A percentile compares a stretch with the other conserved stretches of the same genome.
Evolutionary conservation across 805 yeast genomes (phyloP).

Genomic region (Ogataea allantospora): DNA sequence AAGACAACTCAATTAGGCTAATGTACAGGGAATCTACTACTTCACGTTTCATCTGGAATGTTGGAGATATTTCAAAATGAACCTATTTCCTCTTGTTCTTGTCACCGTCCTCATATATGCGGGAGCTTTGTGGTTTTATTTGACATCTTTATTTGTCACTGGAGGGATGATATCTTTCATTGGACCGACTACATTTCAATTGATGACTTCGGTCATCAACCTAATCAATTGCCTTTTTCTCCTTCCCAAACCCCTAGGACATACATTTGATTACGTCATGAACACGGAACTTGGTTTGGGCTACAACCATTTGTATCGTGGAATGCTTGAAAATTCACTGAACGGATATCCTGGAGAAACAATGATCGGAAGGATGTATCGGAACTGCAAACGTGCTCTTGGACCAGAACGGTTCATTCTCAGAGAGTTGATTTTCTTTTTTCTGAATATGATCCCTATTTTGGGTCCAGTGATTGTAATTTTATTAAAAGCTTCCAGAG

Average conservation of each 20-base stretch:
- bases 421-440: slow-evolving; percentile 36
- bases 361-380: slow-evolving; percentile 18
- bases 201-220: slow-evolving; percentile 30
- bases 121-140: slow-evolving; percentile 15
- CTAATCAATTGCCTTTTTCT: slow-evolving; percentile 30
- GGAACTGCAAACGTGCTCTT: slow-evolving; percentile 22
- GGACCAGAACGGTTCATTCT: slow-evolving; percentile 42
- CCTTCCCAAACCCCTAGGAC: slow-evolving; percentile 31
- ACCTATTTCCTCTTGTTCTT: slow-evolving; percentile 23
- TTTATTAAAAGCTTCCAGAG: slow-evolving; percentile 50
- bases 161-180: slow-evolving; percentile 26
- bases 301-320: slow-evolving; percentile 23
- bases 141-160: slow-evolving; percentile 19
- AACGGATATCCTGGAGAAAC: slow-evolving; percentile 31
- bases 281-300: slow-evolving; percentile 22
- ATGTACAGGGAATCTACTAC: slow-evolving; percentile 27
- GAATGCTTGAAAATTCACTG: slow-evolving; percentile 24
- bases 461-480: slow-evolving; percentile 57
- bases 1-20: neutral
- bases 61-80: slow-evolving; percentile 26
- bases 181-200: slow-evolving; percentile 31
- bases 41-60: slow-evolving; percentile 24
- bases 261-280: slow-evolving; percentile 34
- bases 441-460: slow-evolving; percentile 51
- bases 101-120: slow-evolving; percentile 22